Conservation (phyloP, 179 eudicot genomes). For the Drosera spatulata region DNA sequence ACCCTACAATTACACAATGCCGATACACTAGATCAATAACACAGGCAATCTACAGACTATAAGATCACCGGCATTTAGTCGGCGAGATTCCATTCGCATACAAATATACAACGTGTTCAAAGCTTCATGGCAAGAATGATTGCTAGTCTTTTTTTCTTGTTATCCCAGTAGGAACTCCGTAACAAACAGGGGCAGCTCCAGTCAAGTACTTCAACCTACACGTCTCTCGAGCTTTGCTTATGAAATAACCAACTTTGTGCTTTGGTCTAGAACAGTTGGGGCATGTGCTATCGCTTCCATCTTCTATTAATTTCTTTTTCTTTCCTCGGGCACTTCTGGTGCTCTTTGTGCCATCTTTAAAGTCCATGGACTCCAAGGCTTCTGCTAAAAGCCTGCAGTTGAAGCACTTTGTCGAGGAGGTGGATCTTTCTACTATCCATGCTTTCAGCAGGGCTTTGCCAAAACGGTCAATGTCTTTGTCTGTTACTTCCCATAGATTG, state of each 20-base stretch:
- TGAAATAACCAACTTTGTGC: conserved; percentile 65
- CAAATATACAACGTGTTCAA: too few relatives aligned
- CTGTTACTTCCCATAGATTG: conserved; percentile 95
- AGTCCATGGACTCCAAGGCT: conserved; percentile 34
- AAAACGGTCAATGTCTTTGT: conserved; percentile 87
- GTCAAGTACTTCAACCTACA: conserved; percentile 62
- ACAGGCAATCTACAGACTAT: too few relatives aligned
- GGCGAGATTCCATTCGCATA: too few relatives aligned
- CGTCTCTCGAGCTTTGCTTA: conserved; percentile 70
- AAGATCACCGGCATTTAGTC: too few relatives aligned
- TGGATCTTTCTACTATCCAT: conserved; percentile 63
- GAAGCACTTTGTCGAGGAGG: conserved; percentile 32
- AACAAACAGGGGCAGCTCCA: conserved; percentile 97
- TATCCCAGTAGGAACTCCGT: conserved; percentile 91
- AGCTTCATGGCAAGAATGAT: too few relatives aligned
- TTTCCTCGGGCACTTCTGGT: conserved; percentile 29
- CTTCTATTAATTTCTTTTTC: conserved; percentile 17
- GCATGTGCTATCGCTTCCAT: conserved; percentile 5
- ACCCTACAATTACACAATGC: too few relatives aligned
- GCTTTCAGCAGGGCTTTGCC: conserved; percentile 68
- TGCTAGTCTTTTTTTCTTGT: conserved; percentile 30
- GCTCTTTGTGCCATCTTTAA: conserved; percentile 28
- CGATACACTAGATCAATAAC: too few relatives aligned
- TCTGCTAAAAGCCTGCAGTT: conserved; percentile 49
- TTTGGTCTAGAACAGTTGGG: conserved; percentile 44